A percentile compares a stretch with the other conserved stretches of the same genome.
Conservation (phyloP, 108 stramenopile genomes). For the Aurantiochytrium sp. region DNA sequence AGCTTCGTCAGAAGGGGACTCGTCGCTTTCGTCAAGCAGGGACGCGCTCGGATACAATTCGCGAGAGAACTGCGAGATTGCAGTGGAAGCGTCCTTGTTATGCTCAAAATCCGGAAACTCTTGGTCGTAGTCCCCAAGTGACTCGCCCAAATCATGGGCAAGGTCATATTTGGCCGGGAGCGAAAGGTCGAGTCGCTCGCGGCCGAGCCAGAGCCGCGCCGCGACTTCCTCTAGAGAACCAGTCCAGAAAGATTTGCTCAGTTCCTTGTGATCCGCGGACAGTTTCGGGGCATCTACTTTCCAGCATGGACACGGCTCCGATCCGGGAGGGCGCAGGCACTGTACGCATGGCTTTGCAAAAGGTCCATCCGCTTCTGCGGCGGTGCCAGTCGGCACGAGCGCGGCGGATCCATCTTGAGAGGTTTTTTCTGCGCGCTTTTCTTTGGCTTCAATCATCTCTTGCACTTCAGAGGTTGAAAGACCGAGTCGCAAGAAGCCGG, state of each 20-base stretch:
- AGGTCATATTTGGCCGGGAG: not conserved
- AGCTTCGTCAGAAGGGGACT: not conserved
- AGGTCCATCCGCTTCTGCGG: not conserved
- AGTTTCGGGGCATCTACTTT: not conserved
- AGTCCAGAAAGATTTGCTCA: not conserved
- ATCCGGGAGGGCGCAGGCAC: not conserved
- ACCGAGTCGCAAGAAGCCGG: not conserved
- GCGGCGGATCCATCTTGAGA: too few relatives aligned
- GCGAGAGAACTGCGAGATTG: not conserved
- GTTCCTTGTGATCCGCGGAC: not conserved
- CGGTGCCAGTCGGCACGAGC: too few relatives aligned
- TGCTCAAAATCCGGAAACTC: not conserved
- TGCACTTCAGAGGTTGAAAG: not conserved
- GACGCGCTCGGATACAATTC: not conserved
- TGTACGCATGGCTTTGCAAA: not conserved
- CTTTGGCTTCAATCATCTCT: not conserved
- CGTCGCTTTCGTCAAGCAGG: not conserved
- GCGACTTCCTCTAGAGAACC: not conserved
- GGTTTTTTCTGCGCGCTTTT: not conserved
- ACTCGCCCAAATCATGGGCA: not conserved
- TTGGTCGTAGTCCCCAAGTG: not conserved
- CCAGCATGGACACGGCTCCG: not conserved
- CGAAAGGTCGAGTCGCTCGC: not conserved
- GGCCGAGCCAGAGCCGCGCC: not conserved
- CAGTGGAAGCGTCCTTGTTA: not conserved